Evolutionary conservation across 768 basidiomycete genomes (phyloP).

Genomic region (Nevesoporus exiguus): DNA sequence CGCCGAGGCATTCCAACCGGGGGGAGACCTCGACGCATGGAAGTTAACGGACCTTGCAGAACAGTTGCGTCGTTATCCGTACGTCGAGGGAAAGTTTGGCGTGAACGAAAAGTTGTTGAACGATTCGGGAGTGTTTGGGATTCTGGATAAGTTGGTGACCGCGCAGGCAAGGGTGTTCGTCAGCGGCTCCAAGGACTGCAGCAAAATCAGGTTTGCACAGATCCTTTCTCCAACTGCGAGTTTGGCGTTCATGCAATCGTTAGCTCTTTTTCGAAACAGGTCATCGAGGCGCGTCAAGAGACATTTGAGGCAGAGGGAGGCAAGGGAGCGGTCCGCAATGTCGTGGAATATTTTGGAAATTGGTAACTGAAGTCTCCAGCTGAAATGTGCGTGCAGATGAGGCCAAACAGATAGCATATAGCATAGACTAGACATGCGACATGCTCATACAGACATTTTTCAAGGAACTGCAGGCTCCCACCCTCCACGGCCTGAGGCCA

Average conservation of each 20-base stretch:
- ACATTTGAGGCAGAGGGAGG: conserved; percentile 12
- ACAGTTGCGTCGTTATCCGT: conserved; percentile 26
- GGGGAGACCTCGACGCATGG: conserved; percentile 40
- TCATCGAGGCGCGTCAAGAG: conserved; percentile 41
- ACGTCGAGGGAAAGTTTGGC: conserved; percentile 20
- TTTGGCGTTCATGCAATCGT: neutral
- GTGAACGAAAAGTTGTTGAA: conserved; percentile 33
- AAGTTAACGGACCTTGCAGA: conserved; percentile 43
- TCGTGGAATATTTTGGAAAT: conserved; percentile 46
- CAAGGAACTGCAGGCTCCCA: neutral
- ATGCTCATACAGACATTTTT: conserved; percentile 29
- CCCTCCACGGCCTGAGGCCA: neutral
- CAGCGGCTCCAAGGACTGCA: conserved; percentile 45
- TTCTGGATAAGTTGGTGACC: conserved; percentile 56
- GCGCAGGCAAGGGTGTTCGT: conserved; percentile 48
- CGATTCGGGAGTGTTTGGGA: conserved; percentile 51
- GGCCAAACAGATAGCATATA: neutral
- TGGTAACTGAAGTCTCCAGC: neutral
- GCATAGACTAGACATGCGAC: conserved; percentile 29
- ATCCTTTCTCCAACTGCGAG: neutral
- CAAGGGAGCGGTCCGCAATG: conserved; percentile 30
- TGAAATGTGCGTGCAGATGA: neutral
- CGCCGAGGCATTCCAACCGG: conserved; percentile 39
- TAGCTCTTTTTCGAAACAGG: conserved; percentile 54
- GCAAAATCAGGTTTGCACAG: conserved; percentile 41